A percentile compares a stretch with the other conserved stretches of the same genome.
Evolutionary conservation across 371 early-diverging fungal species (phyloP).

Genomic region (Choanephora cucurbitarum): DNA sequence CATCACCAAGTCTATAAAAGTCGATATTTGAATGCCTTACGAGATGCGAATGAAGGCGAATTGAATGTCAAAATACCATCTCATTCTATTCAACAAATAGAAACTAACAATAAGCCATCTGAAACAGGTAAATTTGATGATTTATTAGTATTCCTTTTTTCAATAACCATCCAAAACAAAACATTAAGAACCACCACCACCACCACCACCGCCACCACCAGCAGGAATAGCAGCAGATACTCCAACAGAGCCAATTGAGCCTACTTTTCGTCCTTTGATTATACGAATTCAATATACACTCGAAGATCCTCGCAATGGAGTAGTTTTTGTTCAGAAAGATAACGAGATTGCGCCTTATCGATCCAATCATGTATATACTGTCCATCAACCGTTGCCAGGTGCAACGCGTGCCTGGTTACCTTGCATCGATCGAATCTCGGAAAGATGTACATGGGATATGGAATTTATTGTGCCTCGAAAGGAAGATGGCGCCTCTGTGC

Average conservation of each 20-base stretch:
- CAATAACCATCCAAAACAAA: no score
- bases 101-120: slow-evolving; percentile 6
- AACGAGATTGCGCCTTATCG: slow-evolving; percentile 58
- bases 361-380: slow-evolving; percentile 74
- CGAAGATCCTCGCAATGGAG: slow-evolving; percentile 53
- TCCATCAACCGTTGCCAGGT: slow-evolving; percentile 75
- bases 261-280: slow-evolving; percentile 42
- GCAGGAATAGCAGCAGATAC: slow-evolving; percentile 5
- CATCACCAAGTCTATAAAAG: slow-evolving; percentile 65
- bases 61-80: slow-evolving; percentile 62
- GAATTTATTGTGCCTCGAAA: slow-evolving; percentile 74
- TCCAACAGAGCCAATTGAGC: slow-evolving; percentile 10
- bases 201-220: neutral
- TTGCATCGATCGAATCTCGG: slow-evolving; percentile 77
- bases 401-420: slow-evolving; percentile 88
- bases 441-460: slow-evolving; percentile 87
- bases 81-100: slow-evolving; percentile 45
- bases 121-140: slow-evolving; percentile 14
- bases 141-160: neutral
- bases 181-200: no score
- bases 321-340: slow-evolving; percentile 63
- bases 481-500: slow-evolving; percentile 23
- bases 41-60: slow-evolving; percentile 71
- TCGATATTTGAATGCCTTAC: slow-evolving; percentile 57
- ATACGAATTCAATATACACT: slow-evolving; percentile 57